phyloP scores from a whole-genome alignment of 129 eudicot species.

The Flaveria bidentis region DNA sequence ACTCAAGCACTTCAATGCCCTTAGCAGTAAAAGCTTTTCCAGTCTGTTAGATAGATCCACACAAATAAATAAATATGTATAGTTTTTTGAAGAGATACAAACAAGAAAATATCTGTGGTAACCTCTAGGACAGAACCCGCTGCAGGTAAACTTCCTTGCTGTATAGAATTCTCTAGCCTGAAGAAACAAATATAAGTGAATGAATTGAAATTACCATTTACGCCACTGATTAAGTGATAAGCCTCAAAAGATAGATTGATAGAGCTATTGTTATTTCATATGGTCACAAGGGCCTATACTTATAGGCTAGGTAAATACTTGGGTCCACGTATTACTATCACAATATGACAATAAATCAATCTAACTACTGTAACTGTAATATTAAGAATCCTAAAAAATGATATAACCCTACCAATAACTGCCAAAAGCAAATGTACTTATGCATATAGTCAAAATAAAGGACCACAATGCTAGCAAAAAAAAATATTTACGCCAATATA shows the following conservation, averaged over 20 bases:
- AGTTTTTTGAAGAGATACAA: background rate
- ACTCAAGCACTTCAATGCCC: conserved; percentile 91
- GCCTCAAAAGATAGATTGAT: background rate
- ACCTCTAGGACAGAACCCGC: conserved; percentile 85
- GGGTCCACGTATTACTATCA: background rate
- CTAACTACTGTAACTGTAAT: background rate
- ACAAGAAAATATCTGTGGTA: conserved; percentile 15
- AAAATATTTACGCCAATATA: background rate
- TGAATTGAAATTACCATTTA: background rate
- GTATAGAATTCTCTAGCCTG: conserved; percentile 83
- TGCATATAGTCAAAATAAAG: background rate
- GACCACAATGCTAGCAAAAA: background rate
- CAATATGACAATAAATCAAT: background rate
- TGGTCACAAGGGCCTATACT: background rate
- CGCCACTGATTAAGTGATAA: background rate
- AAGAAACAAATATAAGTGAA: conserved; percentile 17
- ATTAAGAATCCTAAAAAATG: background rate
- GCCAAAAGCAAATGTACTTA: background rate
- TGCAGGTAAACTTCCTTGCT: conserved; percentile 69
- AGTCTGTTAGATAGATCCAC: conserved; percentile 45
- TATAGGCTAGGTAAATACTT: background rate
- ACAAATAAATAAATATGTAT: background rate
- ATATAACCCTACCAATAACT: background rate
- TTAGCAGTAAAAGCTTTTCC: conserved; percentile 93
- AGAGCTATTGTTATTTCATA: background rate